Evolutionary conservation across 352 stramenopile species (phyloP).

Genomic region (Bremia lactucae): DNA sequence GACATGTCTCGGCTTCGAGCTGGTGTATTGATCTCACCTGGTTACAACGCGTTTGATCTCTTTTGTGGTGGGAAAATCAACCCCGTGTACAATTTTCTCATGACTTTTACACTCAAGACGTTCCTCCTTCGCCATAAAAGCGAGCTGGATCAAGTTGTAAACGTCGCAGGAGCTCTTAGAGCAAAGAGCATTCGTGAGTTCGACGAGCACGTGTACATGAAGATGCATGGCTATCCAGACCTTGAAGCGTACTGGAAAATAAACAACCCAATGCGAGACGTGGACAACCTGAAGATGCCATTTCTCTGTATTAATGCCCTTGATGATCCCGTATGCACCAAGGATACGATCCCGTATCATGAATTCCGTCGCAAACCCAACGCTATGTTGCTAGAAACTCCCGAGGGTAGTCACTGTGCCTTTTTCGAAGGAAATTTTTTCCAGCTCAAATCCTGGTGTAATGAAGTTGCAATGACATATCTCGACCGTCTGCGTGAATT

Average conservation of each 20-base stretch:
- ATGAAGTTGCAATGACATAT: constrained; percentile 50
- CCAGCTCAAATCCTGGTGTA: constrained; percentile 54
- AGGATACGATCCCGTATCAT: constrained; percentile 58
- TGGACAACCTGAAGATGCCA: constrained; percentile 41
- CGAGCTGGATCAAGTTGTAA: constrained; percentile 33
- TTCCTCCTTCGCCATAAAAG: constrained; percentile 44
- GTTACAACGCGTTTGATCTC: constrained; percentile 67
- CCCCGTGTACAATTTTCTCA: constrained; percentile 64
- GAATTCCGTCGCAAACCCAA: constrained; percentile 40
- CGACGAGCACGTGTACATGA: constrained; percentile 71
- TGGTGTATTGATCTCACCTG: constrained; percentile 60
- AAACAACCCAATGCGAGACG: constrained; percentile 69
- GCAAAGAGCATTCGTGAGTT: constrained; percentile 57
- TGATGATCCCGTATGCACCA: constrained; percentile 68
- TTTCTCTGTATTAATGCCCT: constrained; percentile 67
- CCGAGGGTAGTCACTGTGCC: constrained; percentile 58
- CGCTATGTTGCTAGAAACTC: constrained; percentile 43
- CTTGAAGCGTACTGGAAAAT: constrained; percentile 54
- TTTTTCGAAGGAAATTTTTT: constrained; percentile 57
- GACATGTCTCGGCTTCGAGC: constrained; percentile 37
- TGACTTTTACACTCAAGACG: constrained; percentile 64
- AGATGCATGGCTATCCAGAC: constrained; percentile 60
- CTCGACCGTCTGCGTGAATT: constrained; percentile 48
- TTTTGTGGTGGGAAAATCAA: constrained; percentile 59
- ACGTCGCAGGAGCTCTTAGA: constrained; percentile 33